phyloP scores from a whole-genome alignment of 176 grass and related monocot species.

The Eragrostis nindensis region DNA sequence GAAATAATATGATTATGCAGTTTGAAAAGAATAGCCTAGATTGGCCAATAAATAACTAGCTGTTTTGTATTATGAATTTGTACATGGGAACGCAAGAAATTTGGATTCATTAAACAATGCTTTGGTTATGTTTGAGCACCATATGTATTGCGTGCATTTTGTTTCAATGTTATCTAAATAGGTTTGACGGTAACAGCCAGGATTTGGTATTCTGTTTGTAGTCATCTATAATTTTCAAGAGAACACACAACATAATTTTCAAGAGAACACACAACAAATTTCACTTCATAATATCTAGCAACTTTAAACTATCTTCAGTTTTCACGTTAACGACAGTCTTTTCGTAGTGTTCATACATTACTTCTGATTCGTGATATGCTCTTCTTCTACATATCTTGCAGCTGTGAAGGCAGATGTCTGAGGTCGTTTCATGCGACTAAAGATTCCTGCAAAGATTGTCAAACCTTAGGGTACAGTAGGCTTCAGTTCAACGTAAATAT shows the following conservation, averaged over 20 bases:
- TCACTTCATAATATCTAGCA: not conserved
- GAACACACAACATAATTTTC: not conserved
- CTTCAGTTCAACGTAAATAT: slow-evolving; percentile 61
- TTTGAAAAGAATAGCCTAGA: too few relatives aligned
- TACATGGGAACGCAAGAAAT: too few relatives aligned
- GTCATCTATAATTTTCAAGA: not conserved
- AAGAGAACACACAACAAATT: too few relatives aligned
- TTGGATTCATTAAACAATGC: too few relatives aligned
- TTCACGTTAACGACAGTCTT: not conserved
- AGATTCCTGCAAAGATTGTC: slow-evolving; percentile 50
- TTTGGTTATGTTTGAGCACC: too few relatives aligned
- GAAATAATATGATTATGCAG: too few relatives aligned
- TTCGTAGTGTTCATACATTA: slow-evolving; percentile 13
- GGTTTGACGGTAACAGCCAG: not conserved
- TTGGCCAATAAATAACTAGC: too few relatives aligned
- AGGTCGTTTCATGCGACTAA: slow-evolving; percentile 70
- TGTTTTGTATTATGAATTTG: too few relatives aligned
- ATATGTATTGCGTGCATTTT: too few relatives aligned
- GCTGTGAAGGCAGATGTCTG: slow-evolving; percentile 71
- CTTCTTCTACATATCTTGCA: slow-evolving; percentile 38
- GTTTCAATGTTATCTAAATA: too few relatives aligned
- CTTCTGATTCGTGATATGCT: not conserved
- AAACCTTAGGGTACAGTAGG: slow-evolving; percentile 63
- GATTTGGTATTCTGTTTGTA: not conserved
- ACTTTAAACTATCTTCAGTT: not conserved